Conservation (phyloP, 2,329 filamentous ascomycete genomes). For the Colletotrichum phormii region DNA sequence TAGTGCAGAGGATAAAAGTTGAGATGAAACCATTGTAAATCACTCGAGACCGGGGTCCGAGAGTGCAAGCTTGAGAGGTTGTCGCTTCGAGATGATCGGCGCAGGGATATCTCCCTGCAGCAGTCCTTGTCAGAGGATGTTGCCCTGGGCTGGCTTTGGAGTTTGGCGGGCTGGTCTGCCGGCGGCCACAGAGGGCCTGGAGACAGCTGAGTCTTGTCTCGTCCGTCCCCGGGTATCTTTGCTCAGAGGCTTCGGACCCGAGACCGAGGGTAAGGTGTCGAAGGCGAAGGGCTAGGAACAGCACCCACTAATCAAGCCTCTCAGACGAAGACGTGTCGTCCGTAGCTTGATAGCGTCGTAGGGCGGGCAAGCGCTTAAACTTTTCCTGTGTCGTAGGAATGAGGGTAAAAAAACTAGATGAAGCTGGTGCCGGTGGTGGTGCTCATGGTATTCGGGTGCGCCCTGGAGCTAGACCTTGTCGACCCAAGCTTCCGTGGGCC, state of each 20-base stretch:
- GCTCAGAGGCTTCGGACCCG: slow-evolving; percentile 16
- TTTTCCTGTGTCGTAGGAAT: neutral
- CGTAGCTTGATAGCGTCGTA: slow-evolving; percentile 6
- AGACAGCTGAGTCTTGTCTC: slow-evolving; percentile 19
- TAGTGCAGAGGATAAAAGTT: slow-evolving; percentile 30
- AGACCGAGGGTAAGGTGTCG: neutral
- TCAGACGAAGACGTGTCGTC: slow-evolving; percentile 11
- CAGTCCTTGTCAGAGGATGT: slow-evolving; percentile 32
- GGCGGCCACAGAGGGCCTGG: slow-evolving; percentile 15
- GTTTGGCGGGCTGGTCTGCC: slow-evolving; percentile 20
- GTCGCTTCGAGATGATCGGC: slow-evolving; percentile 32
- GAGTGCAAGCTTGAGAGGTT: slow-evolving; percentile 19
- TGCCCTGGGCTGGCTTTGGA: neutral
- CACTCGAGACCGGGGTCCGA: slow-evolving; percentile 36
- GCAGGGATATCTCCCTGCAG: slow-evolving; percentile 30
- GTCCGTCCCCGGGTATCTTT: neutral
- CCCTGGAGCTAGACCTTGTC: slow-evolving; percentile 32
- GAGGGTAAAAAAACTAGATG: neutral
- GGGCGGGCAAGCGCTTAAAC: neutral
- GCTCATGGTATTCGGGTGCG: slow-evolving; percentile 8
- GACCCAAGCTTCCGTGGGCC: slow-evolving; percentile 31
- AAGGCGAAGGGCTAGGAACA: neutral
- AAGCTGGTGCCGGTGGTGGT: neutral
- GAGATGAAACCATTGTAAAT: slow-evolving; percentile 39
- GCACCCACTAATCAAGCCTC: slow-evolving; percentile 3